Evolutionary conservation across 2,329 filamentous ascomycete genomes (phyloP), one percentile per base, ranked within the genome.

Genomic region (Hawksworthiomyces lignivorus): DNA sequence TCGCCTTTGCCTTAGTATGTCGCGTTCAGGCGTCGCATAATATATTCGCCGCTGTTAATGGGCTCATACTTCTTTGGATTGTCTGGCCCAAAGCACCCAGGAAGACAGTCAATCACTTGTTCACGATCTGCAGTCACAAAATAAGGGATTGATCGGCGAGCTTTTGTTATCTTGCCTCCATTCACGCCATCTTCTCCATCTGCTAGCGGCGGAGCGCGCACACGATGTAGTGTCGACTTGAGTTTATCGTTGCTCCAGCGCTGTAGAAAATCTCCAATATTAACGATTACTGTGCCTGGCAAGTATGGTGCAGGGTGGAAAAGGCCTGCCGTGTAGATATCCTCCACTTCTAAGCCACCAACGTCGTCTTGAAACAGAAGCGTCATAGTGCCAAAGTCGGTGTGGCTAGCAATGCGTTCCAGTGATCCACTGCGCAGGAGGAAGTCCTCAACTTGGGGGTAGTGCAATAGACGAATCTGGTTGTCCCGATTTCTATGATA

Each of bases 391-490:
- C 54, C 43, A 42, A 56, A 62, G 41, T 62, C 58, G 2, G 58
- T 58, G 26, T 62, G 58, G 17, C 54, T 56, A 19, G 54, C 44
- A 50, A 53, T 54, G 20, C 54, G 48, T 24, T 49, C 50, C 22
- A 51, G 60, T 44, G 39, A 30, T 8, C 27, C 60, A 17, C 55
- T 51, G 4, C 45, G 44, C 7, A 63, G 52, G 24, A 55, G 45
- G 17, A 54, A 51, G 4, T 54, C 54, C 10, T 59, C 52, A 11
- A 60, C 51, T 2, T 57, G 52, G 3, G 62, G 62, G 41, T 64
- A 82, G 53, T 82, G 77, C 14, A 81, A 59, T 20, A 83, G 56
- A 2, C 79, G 68, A 9, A 82, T 61, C 46, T 80, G 77, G 47
- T 78, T 77, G 49, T 77, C 71, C 43, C 71, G 63, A 0, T 70